A percentile compares a stretch with the other conserved stretches of the same genome.
Conservation (phyloP, 2,329 filamentous ascomycete species). For the Trichoderma guizhouense region DNA sequence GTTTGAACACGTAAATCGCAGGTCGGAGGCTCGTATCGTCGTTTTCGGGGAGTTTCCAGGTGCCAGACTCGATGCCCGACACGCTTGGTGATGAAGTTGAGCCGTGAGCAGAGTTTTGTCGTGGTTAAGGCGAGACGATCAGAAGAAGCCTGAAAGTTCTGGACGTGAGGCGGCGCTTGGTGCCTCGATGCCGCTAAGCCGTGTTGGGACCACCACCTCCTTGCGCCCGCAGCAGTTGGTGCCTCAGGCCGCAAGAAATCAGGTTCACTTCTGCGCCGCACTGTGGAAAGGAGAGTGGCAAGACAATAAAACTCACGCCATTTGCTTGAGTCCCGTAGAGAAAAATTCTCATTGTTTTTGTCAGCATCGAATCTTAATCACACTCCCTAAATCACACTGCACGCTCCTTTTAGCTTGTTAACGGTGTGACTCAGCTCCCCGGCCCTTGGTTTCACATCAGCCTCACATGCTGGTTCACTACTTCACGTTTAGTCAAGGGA, state of each 20-base stretch:
- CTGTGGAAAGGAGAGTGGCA: background rate
- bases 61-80: constrained; percentile 47
- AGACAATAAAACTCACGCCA: background rate
- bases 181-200: constrained; percentile 34
- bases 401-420: constrained; percentile 1
- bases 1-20: constrained; percentile 38
- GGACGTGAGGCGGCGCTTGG: constrained; percentile 41
- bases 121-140: constrained; percentile 41
- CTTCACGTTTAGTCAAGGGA: background rate
- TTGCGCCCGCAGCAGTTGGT: constrained; percentile 18
- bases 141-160: constrained; percentile 43
- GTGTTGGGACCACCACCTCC: constrained; percentile 22
- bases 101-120: constrained; percentile 41
- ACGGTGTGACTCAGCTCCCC: constrained; percentile 25
- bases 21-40: constrained; percentile 33
- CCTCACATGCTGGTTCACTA: background rate
- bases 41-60: constrained; percentile 27
- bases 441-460: background rate
- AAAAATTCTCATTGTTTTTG: background rate
- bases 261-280: background rate
- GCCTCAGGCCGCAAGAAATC: constrained; percentile 28
- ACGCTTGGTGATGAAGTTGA: constrained; percentile 49
- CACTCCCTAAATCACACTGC: background rate
- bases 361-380: background rate
- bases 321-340: background rate